phyloP scores from a whole-genome alignment of 169 alveolate species.

The Plasmodium gonderi region DNA sequence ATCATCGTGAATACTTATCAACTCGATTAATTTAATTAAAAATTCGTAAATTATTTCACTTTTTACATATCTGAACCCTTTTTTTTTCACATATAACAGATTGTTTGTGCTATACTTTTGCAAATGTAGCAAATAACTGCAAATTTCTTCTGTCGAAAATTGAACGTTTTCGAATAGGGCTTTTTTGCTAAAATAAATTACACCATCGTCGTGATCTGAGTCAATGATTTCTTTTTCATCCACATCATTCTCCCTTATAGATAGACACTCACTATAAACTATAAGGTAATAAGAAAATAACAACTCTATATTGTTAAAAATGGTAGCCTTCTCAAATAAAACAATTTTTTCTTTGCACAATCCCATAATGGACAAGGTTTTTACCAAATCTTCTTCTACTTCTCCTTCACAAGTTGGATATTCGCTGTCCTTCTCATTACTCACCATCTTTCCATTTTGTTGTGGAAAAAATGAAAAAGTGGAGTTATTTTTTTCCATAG shows the following conservation, averaged over 20 bases:
- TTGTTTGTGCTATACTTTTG: constrained; percentile 70
- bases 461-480: no score
- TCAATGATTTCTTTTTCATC: background rate
- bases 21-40: constrained; percentile 47
- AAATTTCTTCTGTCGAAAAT: constrained; percentile 64
- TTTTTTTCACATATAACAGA: constrained; percentile 36
- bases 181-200: constrained; percentile 44
- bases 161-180: constrained; percentile 62
- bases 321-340: constrained; percentile 49
- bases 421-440: background rate
- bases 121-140: constrained; percentile 61
- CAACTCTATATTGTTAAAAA: constrained; percentile 52
- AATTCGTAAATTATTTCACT: constrained; percentile 64
- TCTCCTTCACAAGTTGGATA: background rate
- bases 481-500: background rate
- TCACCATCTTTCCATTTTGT: background rate
- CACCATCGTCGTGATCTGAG: constrained; percentile 30
- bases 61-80: constrained; percentile 57
- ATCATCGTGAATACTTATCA: constrained; percentile 55
- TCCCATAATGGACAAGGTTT: constrained; percentile 72
- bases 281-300: constrained; percentile 35
- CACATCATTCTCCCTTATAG: background rate
- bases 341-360: constrained; percentile 60
- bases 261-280: constrained; percentile 26
- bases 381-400: constrained; percentile 20